These are phyloP conservation scores for Glutinoglossum americanum DNA, from an alignment of 495 filamentous ascomycete species.

Conservation along the genomic window DNA sequence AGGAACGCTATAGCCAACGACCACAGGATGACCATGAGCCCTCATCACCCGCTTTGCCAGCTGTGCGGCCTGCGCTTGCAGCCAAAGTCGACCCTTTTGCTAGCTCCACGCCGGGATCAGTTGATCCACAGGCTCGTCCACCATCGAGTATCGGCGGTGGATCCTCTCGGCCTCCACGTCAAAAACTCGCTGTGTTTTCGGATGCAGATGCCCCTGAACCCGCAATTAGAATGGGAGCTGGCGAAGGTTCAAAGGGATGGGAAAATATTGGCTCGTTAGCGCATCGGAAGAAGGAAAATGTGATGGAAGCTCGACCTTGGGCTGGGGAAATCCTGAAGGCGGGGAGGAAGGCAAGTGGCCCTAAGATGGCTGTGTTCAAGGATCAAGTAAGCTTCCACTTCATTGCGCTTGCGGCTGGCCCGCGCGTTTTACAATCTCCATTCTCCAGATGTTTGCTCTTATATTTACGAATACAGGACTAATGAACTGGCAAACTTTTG, in stretches of 20 bases:
- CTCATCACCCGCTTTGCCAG: conserved; percentile 66
- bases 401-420: not conserved
- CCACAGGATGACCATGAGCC: conserved; percentile 40
- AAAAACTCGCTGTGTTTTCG: conserved; percentile 86
- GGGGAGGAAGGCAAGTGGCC: conserved; percentile 51
- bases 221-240: conserved; percentile 15
- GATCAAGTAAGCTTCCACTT: conserved; percentile 60
- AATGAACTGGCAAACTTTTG: conserved; percentile 44
- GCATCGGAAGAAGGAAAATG: conserved; percentile 88
- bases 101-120: conserved; percentile 16
- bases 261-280: conserved; percentile 69
- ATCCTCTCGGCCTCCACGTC: conserved; percentile 36
- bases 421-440: not conserved
- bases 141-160: conserved; percentile 18
- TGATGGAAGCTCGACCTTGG: conserved; percentile 73
- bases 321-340: conserved; percentile 76
- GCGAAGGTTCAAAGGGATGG: conserved; percentile 51
- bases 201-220: conserved; percentile 33
- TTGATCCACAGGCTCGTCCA: conserved; percentile 42
- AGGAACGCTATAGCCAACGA: conserved; percentile 44
- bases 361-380: conserved; percentile 85
- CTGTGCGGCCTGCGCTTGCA: conserved; percentile 62
- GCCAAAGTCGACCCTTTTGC: conserved; percentile 71
- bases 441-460: conserved; percentile 11
- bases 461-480: conserved; percentile 97